Percentiles rank a stretch among this genome's conserved stretches.
These are phyloP conservation scores for Trichophaea hybrida DNA, from an alignment of 2,329 filamentous ascomycete species.

Conservation along the genomic window DNA sequence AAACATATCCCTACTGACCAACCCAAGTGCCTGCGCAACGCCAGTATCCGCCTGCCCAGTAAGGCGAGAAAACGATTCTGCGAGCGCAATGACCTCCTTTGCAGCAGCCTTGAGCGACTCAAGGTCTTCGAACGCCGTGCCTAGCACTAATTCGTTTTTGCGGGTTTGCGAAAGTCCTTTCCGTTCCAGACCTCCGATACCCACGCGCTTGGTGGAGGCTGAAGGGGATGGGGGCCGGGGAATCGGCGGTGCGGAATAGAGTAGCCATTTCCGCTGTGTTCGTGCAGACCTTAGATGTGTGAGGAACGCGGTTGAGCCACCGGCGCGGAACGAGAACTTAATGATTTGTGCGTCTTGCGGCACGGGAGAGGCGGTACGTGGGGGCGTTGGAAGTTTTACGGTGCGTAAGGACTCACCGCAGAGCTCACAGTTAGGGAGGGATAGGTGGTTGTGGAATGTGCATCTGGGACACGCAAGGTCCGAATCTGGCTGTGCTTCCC, in stretches of 20 bases:
- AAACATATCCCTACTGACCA: conserved; percentile 26
- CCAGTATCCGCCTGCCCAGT: conserved; percentile 15
- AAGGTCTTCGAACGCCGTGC: conserved; percentile 86
- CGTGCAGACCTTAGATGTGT: conserved; percentile 78
- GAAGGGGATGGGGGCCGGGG: conserved; percentile 38
- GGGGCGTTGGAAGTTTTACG: not conserved
- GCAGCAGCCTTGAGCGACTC: conserved; percentile 95
- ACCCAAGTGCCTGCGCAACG: conserved; percentile 13
- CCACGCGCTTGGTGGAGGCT: conserved; percentile 37
- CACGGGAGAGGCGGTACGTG: conserved; percentile 17
- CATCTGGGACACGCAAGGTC: conserved; percentile 57
- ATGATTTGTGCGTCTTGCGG: conserved; percentile 52
- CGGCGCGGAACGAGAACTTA: conserved; percentile 80
- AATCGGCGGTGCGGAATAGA: conserved; percentile 76
- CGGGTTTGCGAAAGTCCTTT: conserved; percentile 70
- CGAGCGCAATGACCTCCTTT: conserved; percentile 86
- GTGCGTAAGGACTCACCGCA: conserved; percentile 39
- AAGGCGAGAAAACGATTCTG: conserved; percentile 52
- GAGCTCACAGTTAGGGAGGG: conserved; percentile 72
- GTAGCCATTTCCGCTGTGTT: conserved; percentile 87
- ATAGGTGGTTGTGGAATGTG: conserved; percentile 88
- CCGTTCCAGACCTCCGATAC: conserved; percentile 84
- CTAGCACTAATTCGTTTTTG: conserved; percentile 87
- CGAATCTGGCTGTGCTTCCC: not conserved
- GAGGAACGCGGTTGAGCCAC: conserved; percentile 79